These are phyloP conservation scores for Morella rubra DNA, from an alignment of 306 rosid species.

Conservation along the genomic window DNA sequence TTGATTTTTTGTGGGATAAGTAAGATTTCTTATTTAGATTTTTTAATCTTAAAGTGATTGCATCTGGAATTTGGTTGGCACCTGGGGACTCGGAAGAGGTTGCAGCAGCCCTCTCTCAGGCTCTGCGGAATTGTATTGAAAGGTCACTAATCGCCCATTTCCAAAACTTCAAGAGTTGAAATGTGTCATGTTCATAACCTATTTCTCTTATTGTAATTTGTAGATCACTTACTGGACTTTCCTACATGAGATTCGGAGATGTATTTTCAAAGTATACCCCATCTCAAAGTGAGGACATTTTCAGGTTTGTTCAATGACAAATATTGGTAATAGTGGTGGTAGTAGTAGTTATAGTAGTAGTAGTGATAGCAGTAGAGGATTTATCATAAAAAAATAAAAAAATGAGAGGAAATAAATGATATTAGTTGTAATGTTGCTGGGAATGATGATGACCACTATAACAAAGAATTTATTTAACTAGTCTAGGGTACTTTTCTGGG, in stretches of 20 bases:
- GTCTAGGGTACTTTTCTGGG: too few relatives aligned
- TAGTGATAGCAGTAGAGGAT: too few relatives aligned
- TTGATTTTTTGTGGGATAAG: background rate
- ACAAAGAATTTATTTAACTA: too few relatives aligned
- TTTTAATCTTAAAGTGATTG: constrained; percentile 50
- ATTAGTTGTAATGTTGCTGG: background rate
- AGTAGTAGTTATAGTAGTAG: constrained; percentile 2
- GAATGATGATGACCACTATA: background rate
- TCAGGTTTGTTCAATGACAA: constrained; percentile 51
- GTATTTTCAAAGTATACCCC: constrained; percentile 78
- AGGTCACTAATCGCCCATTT: constrained; percentile 48
- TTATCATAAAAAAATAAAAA: too few relatives aligned
- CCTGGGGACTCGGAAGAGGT: constrained; percentile 98
- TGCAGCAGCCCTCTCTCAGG: constrained; percentile 94
- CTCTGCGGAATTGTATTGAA: constrained; percentile 78
- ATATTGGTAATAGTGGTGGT: constrained; percentile 17
- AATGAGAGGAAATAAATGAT: too few relatives aligned
- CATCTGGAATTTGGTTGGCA: constrained; percentile 90
- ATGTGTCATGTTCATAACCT: constrained; percentile 32
- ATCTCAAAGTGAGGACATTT: constrained; percentile 68
- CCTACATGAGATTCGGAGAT: constrained; percentile 93
- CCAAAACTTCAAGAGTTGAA: constrained; percentile 17
- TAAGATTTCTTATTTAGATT: too few relatives aligned
- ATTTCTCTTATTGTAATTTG: constrained; percentile 32
- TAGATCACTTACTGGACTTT: constrained; percentile 70